Conservation (phyloP, 2,329 filamentous ascomycete genomes). For the Ophiocordyceps robertsii region DNA sequence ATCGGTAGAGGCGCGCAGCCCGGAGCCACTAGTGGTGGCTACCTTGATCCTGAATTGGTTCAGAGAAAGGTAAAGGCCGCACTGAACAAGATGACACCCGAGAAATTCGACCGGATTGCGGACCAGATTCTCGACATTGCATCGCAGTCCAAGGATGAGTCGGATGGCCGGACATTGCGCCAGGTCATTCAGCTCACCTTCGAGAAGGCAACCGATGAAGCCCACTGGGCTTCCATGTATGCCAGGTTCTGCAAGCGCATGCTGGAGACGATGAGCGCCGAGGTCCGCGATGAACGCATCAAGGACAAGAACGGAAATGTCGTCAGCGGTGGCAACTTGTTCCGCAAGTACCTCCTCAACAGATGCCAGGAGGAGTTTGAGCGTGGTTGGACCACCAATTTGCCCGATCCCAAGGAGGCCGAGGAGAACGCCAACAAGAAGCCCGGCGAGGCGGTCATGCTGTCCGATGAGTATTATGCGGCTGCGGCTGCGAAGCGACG, state of each 20-base stretch:
- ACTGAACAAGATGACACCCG: conserved; percentile 99
- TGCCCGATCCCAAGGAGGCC: conserved; percentile 61
- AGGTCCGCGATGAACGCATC: conserved; percentile 92
- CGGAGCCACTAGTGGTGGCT: conserved; percentile 27
- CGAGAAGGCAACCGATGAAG: conserved; percentile 96
- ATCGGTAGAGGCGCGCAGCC: conserved; percentile 31
- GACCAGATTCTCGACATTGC: conserved; percentile 89
- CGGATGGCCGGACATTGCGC: conserved; percentile 82
- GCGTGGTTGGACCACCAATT: conserved; percentile 86
- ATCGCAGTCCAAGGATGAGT: conserved; percentile 88
- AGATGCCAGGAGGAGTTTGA: conserved; percentile 98
- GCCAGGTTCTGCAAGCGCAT: conserved; percentile 97
- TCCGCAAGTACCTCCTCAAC: conserved; percentile 98
- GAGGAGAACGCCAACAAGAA: conserved; percentile 33
- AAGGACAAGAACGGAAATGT: conserved; percentile 79
- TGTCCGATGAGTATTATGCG: conserved; percentile 93
- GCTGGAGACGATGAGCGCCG: conserved; percentile 86
- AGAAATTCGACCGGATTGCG: conserved; percentile 94
- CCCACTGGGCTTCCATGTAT: conserved; percentile 98
- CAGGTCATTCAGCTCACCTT: conserved; percentile 99
- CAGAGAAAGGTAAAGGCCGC: conserved; percentile 98
- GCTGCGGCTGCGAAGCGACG: conserved; percentile 91
- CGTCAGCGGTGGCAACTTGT: conserved; percentile 83
- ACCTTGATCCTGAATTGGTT: conserved; percentile 82
- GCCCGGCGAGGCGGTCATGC: conserved; percentile 59